phyloP scores from a whole-genome alignment of 441 rosid species.

The Brassica balearica region DNA sequence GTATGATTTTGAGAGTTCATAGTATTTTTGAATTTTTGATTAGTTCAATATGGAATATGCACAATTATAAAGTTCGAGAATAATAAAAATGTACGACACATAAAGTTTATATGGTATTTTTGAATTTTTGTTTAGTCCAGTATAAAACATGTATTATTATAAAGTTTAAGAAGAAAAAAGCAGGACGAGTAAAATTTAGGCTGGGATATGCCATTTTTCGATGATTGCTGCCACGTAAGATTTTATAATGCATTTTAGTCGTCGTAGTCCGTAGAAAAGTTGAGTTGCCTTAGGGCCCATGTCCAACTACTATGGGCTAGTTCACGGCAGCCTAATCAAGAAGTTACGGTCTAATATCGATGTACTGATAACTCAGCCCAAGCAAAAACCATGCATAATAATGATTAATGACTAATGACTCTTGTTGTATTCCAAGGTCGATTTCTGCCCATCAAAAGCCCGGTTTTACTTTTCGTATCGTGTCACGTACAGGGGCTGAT shows the following conservation, averaged over 20 bases:
- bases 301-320: not conserved
- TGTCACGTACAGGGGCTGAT: not conserved
- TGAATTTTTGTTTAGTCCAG: no score
- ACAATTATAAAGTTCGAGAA: no score
- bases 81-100: no score
- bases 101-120: no score
- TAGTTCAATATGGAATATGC: no score
- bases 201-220: no score
- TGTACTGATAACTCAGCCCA: not conserved
- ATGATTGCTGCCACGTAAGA: no score
- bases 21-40: no score
- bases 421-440: not conserved
- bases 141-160: no score
- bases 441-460: not conserved
- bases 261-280: not conserved
- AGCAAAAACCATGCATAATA: not conserved
- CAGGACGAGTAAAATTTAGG: no score
- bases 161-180: no score
- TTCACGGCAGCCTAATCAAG: not conserved
- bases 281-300: slow-evolving; percentile 3
- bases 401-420: not conserved
- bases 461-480: not conserved
- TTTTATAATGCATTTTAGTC: not conserved
- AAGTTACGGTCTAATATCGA: not conserved
- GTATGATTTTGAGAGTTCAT: no score